Evolutionary conservation across 1,284 basidiomycete species (phyloP).

Genomic region (Amylostereum chailletii): DNA sequence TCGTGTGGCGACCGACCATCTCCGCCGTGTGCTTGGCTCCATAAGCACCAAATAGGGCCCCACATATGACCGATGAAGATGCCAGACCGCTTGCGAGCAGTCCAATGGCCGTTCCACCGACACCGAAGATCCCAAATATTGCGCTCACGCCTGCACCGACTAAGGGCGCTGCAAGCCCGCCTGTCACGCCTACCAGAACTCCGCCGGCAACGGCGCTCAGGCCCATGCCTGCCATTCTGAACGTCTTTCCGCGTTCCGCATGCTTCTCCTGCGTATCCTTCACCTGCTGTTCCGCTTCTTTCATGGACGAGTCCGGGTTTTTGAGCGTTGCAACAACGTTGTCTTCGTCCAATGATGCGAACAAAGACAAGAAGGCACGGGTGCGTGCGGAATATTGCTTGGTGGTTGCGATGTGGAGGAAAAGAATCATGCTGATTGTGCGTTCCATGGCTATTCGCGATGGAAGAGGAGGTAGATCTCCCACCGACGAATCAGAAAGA

Average conservation of each 20-base stretch:
- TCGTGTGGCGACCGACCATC: slow-evolving; percentile 42
- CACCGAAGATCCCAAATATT: slow-evolving; percentile 40
- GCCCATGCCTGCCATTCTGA: slow-evolving; percentile 41
- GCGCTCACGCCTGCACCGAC: slow-evolving; percentile 46
- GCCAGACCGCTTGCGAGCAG: slow-evolving; percentile 46
- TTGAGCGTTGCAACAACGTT: slow-evolving; percentile 38
- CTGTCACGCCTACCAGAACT: slow-evolving; percentile 47
- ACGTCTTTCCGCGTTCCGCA: slow-evolving; percentile 30
- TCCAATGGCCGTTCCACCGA: slow-evolving; percentile 46
- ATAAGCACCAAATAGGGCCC: slow-evolving; percentile 49
- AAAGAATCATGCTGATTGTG: slow-evolving; percentile 39
- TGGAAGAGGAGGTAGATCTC: slow-evolving; percentile 32
- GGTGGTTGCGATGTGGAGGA: slow-evolving; percentile 39
- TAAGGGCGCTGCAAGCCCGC: slow-evolving; percentile 46
- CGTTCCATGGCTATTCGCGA: slow-evolving; percentile 23
- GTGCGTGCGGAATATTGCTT: slow-evolving; percentile 48
- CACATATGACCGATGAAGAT: slow-evolving; percentile 47
- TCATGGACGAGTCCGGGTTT: slow-evolving; percentile 36
- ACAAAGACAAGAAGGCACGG: slow-evolving; percentile 35
- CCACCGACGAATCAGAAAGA: slow-evolving; percentile 36
- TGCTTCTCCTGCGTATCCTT: slow-evolving; percentile 31
- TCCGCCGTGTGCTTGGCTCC: slow-evolving; percentile 39
- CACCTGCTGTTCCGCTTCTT: slow-evolving; percentile 36
- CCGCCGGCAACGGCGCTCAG: slow-evolving; percentile 48
- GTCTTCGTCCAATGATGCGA: slow-evolving; percentile 36